These are phyloP conservation scores for Phlyctochytrium bullatum DNA, from an alignment of 192 early-diverging fungal species.

Conservation along the genomic window DNA sequence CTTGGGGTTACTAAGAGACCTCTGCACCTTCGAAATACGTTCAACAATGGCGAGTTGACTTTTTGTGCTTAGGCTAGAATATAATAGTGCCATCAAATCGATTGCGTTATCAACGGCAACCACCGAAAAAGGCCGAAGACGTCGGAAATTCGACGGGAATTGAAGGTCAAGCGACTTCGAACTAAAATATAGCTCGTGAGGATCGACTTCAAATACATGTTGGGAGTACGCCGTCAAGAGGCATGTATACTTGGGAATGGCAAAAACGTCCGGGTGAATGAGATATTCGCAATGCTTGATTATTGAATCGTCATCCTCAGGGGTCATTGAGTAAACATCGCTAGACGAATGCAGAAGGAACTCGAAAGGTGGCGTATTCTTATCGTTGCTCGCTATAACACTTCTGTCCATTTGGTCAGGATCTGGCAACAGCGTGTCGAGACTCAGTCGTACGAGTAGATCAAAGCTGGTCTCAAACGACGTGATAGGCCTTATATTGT, in stretches of 20 bases:
- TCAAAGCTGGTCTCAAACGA: slow-evolving; percentile 47
- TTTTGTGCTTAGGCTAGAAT: slow-evolving; percentile 51
- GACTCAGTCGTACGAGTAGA: slow-evolving; percentile 28
- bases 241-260: background rate
- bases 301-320: background rate
- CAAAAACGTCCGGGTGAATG: background rate
- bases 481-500: slow-evolving; percentile 48
- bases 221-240: background rate
- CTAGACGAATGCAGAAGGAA: slow-evolving; percentile 6
- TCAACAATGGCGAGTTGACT: slow-evolving; percentile 79
- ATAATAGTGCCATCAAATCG: slow-evolving; percentile 71
- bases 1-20: slow-evolving; percentile 31
- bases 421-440: slow-evolving; percentile 50
- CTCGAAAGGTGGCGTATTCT: background rate
- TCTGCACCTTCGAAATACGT: slow-evolving; percentile 56
- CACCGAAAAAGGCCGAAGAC: background rate
- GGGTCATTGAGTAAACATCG: background rate
- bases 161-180: too few species aligned
- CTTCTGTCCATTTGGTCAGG: slow-evolving; percentile 32
- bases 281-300: background rate
- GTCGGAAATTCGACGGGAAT: background rate
- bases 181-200: too few species aligned
- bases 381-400: slow-evolving; percentile 1
- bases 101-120: slow-evolving; percentile 42
- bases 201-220: too few species aligned